A percentile compares a stretch with the other conserved stretches of the same genome.
Evolutionary conservation across 75 land plant species (phyloP).

Genomic region (Sequoia sempervirens): DNA sequence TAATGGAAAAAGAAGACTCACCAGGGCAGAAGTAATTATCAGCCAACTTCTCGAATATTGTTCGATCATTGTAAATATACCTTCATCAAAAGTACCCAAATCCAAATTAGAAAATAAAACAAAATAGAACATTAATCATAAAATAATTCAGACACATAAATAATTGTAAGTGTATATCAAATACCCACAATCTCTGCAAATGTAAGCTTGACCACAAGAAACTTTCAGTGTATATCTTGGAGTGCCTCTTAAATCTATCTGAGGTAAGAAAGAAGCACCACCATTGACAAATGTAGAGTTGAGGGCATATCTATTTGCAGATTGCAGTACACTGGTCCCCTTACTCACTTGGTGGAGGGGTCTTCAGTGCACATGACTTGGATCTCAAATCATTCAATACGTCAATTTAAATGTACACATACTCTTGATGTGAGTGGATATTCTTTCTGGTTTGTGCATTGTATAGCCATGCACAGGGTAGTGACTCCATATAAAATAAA

Average conservation of each 20-base stretch:
- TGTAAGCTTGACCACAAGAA: constrained; percentile 72
- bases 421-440: no score
- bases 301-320: constrained; percentile 38
- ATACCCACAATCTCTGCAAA: constrained; percentile 91
- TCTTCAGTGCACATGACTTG: no score
- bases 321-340: neutral
- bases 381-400: no score
- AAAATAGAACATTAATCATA: neutral
- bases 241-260: constrained; percentile 11
- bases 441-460: no score
- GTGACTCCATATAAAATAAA: no score
- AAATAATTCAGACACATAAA: neutral
- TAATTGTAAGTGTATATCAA: neutral
- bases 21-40: constrained; percentile 52
- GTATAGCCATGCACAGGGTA: no score
- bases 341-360: no score
- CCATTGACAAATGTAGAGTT: constrained; percentile 53
- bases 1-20: constrained; percentile 7
- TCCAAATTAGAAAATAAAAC: neutral
- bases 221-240: constrained; percentile 59
- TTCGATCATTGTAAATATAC: constrained; percentile 82
- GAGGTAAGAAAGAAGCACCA: constrained; percentile 35
- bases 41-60: constrained; percentile 75
- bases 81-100: constrained; percentile 28
- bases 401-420: no score